Evolutionary conservation across 1,139 yeast genomes (phyloP).

Genomic region (Yamadazyma siamensis): DNA sequence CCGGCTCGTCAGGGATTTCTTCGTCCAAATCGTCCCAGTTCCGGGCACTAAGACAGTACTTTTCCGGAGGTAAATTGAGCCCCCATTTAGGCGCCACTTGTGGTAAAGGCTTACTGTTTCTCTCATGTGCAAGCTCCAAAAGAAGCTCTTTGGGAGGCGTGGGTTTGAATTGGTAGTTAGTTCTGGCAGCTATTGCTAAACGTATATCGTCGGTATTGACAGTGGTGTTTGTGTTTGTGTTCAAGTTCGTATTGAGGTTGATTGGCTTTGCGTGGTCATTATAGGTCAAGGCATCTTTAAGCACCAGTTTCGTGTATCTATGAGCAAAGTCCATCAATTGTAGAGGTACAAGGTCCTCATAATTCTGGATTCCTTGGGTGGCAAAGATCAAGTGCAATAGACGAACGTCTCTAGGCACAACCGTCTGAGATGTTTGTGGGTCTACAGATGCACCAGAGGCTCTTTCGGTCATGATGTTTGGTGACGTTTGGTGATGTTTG

Average conservation of each 20-base stretch:
- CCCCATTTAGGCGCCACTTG: conserved; percentile 94
- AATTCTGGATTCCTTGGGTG: conserved; percentile 86
- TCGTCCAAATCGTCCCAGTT: conserved; percentile 58
- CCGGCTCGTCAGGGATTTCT: conserved; percentile 25
- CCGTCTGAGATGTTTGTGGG: conserved; percentile 2
- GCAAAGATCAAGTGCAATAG: conserved; percentile 87
- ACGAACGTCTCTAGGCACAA: conserved; percentile 83
- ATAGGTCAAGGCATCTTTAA: conserved; percentile 85
- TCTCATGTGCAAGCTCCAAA: conserved; percentile 85
- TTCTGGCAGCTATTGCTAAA: conserved; percentile 88
- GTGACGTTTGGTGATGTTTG: too few relatives aligned
- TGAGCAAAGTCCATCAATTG: conserved; percentile 97
- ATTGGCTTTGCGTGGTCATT: conserved; percentile 70
- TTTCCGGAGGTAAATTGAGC: conserved; percentile 92
- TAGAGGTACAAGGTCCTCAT: conserved; percentile 92
- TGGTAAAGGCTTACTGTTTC: conserved; percentile 87
- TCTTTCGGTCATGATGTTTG: too few relatives aligned
- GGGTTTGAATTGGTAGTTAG: conserved; percentile 93
- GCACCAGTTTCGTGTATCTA: conserved; percentile 72
- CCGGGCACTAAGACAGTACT: conserved; percentile 84
- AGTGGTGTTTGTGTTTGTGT: conserved; percentile 40
- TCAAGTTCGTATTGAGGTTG: conserved; percentile 29
- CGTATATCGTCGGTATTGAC: conserved; percentile 87
- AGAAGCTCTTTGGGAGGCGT: conserved; percentile 91
- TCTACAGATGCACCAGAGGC: conserved; percentile 1